Conservation (phyloP, 1,139 yeast genomes). For the Petasospora fabianii region DNA sequence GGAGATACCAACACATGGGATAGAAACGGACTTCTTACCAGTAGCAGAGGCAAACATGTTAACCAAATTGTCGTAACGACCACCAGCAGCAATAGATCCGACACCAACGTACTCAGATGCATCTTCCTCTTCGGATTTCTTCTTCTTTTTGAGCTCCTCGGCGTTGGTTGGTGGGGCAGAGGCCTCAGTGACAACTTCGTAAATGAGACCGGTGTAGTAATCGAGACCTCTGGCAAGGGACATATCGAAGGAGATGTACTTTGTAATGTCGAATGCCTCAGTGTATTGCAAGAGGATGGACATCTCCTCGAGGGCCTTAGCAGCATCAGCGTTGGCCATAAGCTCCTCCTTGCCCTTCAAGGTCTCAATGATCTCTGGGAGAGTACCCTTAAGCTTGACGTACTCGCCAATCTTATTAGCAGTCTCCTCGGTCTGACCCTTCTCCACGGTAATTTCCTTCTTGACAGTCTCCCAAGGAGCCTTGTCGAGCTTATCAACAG, state of each 20-base stretch:
- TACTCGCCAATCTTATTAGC: constrained; percentile 92
- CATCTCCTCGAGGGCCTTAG: constrained; percentile 81
- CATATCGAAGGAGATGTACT: constrained; percentile 75
- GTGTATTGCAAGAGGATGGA: constrained; percentile 66
- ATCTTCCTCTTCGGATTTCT: constrained; percentile 65
- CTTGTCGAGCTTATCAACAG: constrained; percentile 95
- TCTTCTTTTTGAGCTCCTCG: constrained; percentile 48
- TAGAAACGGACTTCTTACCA: constrained; percentile 72
- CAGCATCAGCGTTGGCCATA: constrained; percentile 64
- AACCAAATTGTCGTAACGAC: constrained; percentile 92
- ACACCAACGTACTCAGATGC: constrained; percentile 97
- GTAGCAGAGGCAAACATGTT: constrained; percentile 88
- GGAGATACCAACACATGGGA: constrained; percentile 96
- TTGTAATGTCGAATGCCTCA: constrained; percentile 70
- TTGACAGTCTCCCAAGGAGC: constrained; percentile 92
- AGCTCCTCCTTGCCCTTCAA: constrained; percentile 58
- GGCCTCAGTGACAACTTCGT: constrained; percentile 91
- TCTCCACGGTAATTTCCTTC: constrained; percentile 87
- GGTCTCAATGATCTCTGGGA: constrained; percentile 59
- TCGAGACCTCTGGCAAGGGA: constrained; percentile 97
- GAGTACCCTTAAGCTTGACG: constrained; percentile 77
- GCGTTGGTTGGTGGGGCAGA: constrained; percentile 92
- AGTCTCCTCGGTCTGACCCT: constrained; percentile 83
- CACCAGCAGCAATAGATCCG: constrained; percentile 98
- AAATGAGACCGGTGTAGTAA: constrained; percentile 93